Evolutionary conservation across 2,329 filamentous ascomycete species (phyloP).

Genomic region (Diaporthe citriasiana): DNA sequence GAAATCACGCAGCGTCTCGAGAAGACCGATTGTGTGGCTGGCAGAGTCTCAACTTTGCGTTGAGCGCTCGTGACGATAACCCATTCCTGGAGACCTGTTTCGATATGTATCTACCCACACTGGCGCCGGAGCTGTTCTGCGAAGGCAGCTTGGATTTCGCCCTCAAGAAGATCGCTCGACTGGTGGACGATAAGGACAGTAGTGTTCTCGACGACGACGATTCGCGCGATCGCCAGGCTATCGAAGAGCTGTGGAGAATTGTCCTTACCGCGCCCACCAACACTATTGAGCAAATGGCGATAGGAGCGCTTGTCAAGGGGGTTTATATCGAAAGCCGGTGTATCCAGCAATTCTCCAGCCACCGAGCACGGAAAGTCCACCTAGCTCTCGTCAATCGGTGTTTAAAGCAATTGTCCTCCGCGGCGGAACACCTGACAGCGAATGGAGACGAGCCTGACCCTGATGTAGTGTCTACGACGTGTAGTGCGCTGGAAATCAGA

Average conservation of each 20-base stretch:
- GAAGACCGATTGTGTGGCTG: constrained; percentile 78
- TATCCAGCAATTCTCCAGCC: constrained; percentile 64
- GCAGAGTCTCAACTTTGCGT: constrained; percentile 71
- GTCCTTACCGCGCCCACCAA: constrained; percentile 77
- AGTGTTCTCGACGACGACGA: constrained; percentile 63
- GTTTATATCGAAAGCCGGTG: constrained; percentile 75
- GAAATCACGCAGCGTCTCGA: constrained; percentile 69
- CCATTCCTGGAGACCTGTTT: constrained; percentile 69
- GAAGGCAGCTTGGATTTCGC: constrained; percentile 75
- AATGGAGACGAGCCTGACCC: constrained; percentile 56
- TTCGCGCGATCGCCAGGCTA: constrained; percentile 65
- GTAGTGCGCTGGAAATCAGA: constrained; percentile 53
- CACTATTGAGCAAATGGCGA: constrained; percentile 77
- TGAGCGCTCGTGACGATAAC: constrained; percentile 63
- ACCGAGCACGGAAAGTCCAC: constrained; percentile 71
- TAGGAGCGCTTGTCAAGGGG: constrained; percentile 76
- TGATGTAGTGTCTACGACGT: constrained; percentile 67
- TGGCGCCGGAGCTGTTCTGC: constrained; percentile 72
- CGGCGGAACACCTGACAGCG: constrained; percentile 69
- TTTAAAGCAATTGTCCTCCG: constrained; percentile 75
- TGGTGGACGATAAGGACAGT: constrained; percentile 60
- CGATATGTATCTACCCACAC: constrained; percentile 67
- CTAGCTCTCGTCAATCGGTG: constrained; percentile 81
- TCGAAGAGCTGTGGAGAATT: constrained; percentile 87
- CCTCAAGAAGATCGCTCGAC: constrained; percentile 62